Base-by-base conservation (phyloP, 2,329 filamentous ascomycete genomes). In the Leptographium lundbergii region DNA sequence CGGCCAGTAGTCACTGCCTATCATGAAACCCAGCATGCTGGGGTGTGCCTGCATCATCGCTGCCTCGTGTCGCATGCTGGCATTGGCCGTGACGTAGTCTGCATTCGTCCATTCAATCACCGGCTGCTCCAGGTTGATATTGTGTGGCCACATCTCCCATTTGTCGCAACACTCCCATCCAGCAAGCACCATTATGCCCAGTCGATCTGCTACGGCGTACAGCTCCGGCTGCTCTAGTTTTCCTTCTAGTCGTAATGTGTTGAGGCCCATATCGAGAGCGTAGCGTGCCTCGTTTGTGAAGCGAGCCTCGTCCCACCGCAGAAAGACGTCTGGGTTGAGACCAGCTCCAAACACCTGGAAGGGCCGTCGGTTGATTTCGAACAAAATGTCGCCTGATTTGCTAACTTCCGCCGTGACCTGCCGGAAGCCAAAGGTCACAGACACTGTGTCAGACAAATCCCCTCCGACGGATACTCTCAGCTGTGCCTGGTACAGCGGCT, bases 131-230 rank as follows among this genome's bases (percentile, higher is more conserved):
- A 78, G 63, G 54, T 86, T 77, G 14, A 78, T 67, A 63, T 85
- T 85, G 67, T 85, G 84, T 55, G 65, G 67, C 81, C 81, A 86
- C 0, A 77, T 79, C 65, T 86, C 83, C 83, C 83, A 86, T 66
- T 86, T 86, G 63, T 85, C 80, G 66, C 83, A 86, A 67, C 83
- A 86, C 61, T 85, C 82, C 81, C 82, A 86, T 0, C 83, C 83
- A 0, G 81, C 72, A 45, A 86, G 71, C 0, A 86, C 68, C 81
- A 86, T 84, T 42, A 86, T 65, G 0, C 83, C 83, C 64, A 84
- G 70, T 3, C 74, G 71, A 64, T 85, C 81, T 1, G 82, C 79
- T 2, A 84, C 70, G 0, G 79, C 72, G 64, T 85, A 86, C 0
- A 86, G 69, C 62, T 80, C 76, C 0, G 81, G 79, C 9, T 86